Conservation (phyloP, 2,329 filamentous ascomycete genomes). For the Chaetomiaceae sp. region DNA sequence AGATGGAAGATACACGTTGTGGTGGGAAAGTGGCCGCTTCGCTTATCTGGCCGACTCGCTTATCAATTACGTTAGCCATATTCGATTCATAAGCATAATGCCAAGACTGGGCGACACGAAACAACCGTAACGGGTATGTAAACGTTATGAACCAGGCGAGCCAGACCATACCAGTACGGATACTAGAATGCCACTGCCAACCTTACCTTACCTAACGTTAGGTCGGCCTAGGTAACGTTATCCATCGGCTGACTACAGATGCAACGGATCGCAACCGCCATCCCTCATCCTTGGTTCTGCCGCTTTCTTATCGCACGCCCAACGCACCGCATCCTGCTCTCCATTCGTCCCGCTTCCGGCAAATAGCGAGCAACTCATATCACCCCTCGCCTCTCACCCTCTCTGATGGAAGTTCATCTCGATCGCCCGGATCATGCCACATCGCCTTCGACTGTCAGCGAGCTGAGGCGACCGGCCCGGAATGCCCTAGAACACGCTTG, state of each 20-base stretch:
- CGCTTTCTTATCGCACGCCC: neutral
- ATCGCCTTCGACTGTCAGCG: slow-evolving; percentile 14
- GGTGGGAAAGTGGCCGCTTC: neutral
- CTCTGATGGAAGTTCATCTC: slow-evolving; percentile 20
- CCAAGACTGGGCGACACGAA: too few species aligned
- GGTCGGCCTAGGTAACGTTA: too few species aligned
- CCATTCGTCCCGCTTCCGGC: too few species aligned
- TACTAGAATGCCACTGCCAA: too few species aligned
- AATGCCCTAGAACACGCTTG: neutral
- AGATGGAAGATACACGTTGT: too few species aligned
- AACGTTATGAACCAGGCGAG: too few species aligned
- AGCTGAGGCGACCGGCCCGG: slow-evolving; percentile 4
- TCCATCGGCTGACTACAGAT: neutral
- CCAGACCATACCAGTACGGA: too few species aligned
- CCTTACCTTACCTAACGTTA: too few species aligned
- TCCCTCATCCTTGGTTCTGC: neutral
- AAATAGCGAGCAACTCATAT: neutral
- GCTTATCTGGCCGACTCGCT: too few species aligned
- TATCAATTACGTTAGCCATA: too few species aligned
- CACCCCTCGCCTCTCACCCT: slow-evolving; percentile 8
- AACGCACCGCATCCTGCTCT: neutral
- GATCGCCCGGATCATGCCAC: slow-evolving; percentile 9
- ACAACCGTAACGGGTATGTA: too few species aligned
- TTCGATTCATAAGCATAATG: too few species aligned
- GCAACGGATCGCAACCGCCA: neutral